These are phyloP conservation scores for Arthrobotrys sphaeroides DNA, from an alignment of 2,329 filamentous ascomycete species.

Conservation along the genomic window DNA sequence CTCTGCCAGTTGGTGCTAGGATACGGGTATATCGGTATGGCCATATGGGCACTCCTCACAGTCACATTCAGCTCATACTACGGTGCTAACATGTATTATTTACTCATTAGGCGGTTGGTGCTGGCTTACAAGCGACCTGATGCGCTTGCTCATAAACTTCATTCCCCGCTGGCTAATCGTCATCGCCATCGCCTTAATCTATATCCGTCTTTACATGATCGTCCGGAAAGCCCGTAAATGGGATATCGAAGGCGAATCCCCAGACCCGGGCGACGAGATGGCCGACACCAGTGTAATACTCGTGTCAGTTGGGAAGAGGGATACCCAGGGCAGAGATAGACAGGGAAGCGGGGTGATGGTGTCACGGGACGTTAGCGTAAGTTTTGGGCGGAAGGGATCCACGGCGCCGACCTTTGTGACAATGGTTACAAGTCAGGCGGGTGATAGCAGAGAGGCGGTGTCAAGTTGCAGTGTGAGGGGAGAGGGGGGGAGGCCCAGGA, in stretches of 20 bases:
- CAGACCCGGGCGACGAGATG: slow-evolving; percentile 48
- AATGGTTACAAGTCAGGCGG: slow-evolving; percentile 10
- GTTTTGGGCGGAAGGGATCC: slow-evolving; percentile 16
- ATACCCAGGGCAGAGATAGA: slow-evolving; percentile 1
- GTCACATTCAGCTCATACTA: not conserved
- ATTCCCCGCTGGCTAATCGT: slow-evolving; percentile 63
- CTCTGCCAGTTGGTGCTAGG: slow-evolving; percentile 59
- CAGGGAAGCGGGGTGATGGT: not conserved
- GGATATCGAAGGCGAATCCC: slow-evolving; percentile 31
- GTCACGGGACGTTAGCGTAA: slow-evolving; percentile 9
- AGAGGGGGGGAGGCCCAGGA: not conserved
- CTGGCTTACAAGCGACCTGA: slow-evolving; percentile 62
- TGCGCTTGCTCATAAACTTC: slow-evolving; percentile 62
- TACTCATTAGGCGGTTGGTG: slow-evolving; percentile 58
- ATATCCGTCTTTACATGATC: slow-evolving; percentile 61
- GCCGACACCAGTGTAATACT: slow-evolving; percentile 38
- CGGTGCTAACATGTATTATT: not conserved
- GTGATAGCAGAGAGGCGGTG: slow-evolving; percentile 25
- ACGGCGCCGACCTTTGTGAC: slow-evolving; percentile 21
- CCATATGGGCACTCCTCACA: slow-evolving; percentile 11
- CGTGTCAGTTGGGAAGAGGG: slow-evolving; percentile 1
- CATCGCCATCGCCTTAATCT: slow-evolving; percentile 61
- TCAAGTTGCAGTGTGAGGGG: slow-evolving; percentile 4
- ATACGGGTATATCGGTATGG: slow-evolving; percentile 61
- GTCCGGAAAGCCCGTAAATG: slow-evolving; percentile 61